Conservation (phyloP, 495 filamentous ascomycete species). For the Copromyces sp. region DNA sequence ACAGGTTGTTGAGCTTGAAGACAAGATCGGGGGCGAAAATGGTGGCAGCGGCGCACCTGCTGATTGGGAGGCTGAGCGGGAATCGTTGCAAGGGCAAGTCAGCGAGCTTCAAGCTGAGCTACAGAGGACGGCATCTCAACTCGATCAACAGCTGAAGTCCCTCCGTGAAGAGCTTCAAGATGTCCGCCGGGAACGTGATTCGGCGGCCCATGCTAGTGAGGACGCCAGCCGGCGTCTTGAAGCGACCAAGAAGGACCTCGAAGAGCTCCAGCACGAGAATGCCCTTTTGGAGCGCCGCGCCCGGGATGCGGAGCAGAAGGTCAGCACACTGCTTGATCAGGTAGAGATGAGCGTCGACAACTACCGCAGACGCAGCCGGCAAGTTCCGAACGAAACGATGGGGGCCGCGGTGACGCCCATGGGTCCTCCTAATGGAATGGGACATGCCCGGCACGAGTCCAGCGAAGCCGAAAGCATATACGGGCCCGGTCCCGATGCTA, state of each 20-base stretch:
- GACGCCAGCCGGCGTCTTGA: slow-evolving; percentile 49
- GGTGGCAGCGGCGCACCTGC: slow-evolving; percentile 27
- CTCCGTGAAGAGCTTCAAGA: slow-evolving; percentile 56
- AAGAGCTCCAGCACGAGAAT: slow-evolving; percentile 76
- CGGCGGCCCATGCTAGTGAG: slow-evolving; percentile 44
- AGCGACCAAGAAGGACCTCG: slow-evolving; percentile 56
- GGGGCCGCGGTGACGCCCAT: not conserved
- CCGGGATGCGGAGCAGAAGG: slow-evolving; percentile 83
- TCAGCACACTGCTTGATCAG: slow-evolving; percentile 85
- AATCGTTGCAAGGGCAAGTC: slow-evolving; percentile 61
- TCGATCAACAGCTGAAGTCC: slow-evolving; percentile 61
- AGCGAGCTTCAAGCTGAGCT: slow-evolving; percentile 59
- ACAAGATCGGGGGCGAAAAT: slow-evolving; percentile 31
- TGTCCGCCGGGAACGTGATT: slow-evolving; percentile 58
- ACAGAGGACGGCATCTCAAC: slow-evolving; percentile 47
- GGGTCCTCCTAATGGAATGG: slow-evolving; percentile 12
- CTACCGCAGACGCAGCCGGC: slow-evolving; percentile 62
- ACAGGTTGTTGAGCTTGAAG: slow-evolving; percentile 55
- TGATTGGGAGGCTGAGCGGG: slow-evolving; percentile 73
- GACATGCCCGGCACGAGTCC: slow-evolving; percentile 48
- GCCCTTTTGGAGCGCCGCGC: slow-evolving; percentile 66
- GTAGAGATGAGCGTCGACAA: slow-evolving; percentile 89
- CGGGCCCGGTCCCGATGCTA: slow-evolving; percentile 31
- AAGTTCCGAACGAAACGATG: slow-evolving; percentile 20
- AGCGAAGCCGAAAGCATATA: slow-evolving; percentile 46